These are phyloP conservation scores for Lagenidium giganteum DNA, from an alignment of 352 stramenopile genomes.

Conservation along the genomic window DNA sequence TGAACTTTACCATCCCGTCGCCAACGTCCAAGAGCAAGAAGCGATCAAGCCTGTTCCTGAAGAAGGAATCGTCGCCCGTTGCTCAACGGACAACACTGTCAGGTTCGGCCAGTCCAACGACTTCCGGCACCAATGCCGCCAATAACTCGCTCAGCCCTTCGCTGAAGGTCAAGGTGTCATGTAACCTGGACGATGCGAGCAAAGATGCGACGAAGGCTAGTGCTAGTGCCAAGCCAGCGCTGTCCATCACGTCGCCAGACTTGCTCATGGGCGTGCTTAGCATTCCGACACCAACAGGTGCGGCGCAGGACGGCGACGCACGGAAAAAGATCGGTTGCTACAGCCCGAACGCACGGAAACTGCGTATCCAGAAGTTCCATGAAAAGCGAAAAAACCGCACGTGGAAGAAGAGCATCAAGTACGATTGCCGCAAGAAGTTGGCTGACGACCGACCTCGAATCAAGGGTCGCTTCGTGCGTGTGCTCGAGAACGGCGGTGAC, in stretches of 20 bases:
- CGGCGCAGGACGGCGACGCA: constrained; percentile 5
- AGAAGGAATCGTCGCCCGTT: constrained; percentile 20
- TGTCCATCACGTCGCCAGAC: constrained; percentile 29
- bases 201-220: constrained; percentile 26
- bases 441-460: constrained; percentile 93
- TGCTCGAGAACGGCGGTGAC: constrained; percentile 52
- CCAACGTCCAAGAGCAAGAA: constrained; percentile 58
- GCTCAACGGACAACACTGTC: neutral
- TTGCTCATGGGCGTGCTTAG: constrained; percentile 40
- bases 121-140: neutral
- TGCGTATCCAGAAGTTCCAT: constrained; percentile 96
- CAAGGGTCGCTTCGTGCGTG: constrained; percentile 91
- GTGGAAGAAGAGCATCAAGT: constrained; percentile 99
- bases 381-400: constrained; percentile 95
- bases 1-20: constrained; percentile 79
- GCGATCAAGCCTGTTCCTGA: constrained; percentile 30
- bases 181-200: constrained; percentile 25
- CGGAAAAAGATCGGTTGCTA: constrained; percentile 92
- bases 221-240: constrained; percentile 13
- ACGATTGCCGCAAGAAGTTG: constrained; percentile 98
- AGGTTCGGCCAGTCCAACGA: constrained; percentile 5
- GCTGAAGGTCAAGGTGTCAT: constrained; percentile 25
- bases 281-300: constrained; percentile 18
- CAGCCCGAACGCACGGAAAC: constrained; percentile 88
- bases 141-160: constrained; percentile 19